Conservation (phyloP, 202 grass and related monocot genomes). For the Digitaria exilis region DNA sequence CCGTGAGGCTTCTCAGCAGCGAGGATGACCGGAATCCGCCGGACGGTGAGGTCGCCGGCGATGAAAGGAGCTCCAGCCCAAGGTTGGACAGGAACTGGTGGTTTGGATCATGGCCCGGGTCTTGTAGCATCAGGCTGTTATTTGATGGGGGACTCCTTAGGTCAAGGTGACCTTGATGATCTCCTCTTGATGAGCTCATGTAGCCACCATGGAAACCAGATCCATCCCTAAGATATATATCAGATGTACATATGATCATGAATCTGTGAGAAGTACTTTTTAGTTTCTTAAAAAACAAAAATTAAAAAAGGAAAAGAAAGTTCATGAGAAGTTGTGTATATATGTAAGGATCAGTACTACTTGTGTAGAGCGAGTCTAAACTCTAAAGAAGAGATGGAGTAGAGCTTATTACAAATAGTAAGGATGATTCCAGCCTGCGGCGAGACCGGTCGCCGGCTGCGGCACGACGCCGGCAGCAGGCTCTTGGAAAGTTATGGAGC, state of each 20-base stretch:
- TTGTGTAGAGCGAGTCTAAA: too few relatives aligned
- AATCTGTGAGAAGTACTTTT: background rate
- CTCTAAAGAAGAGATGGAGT: background rate
- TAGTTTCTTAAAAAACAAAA: background rate
- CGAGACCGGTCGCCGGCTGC: background rate
- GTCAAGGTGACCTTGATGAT: conserved; percentile 3
- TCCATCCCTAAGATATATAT: conserved; percentile 24
- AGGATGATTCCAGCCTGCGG: conserved; percentile 53
- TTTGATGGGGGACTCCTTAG: conserved; percentile 45
- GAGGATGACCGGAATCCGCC: conserved; percentile 49
- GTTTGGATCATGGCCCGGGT: conserved; percentile 39
- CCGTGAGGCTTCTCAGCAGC: conserved; percentile 64
- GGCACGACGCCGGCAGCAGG: background rate
- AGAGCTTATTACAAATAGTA: conserved; percentile 54
- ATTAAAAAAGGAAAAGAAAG: background rate
- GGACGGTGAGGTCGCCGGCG: conserved; percentile 50
- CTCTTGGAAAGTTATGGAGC: conserved; percentile 50
- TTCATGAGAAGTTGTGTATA: conserved; percentile 1
- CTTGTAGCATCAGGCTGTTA: conserved; percentile 39
- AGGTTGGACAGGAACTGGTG: conserved; percentile 52
- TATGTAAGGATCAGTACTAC: background rate
- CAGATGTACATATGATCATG: conserved; percentile 14
- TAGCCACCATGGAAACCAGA: conserved; percentile 46
- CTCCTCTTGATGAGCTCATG: conserved; percentile 47
- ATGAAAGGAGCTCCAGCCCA: conserved; percentile 56